These are phyloP conservation scores for Vitis rotundifolia DNA, from an alignment of 164 flowering plant genomes.

Conservation along the genomic window DNA sequence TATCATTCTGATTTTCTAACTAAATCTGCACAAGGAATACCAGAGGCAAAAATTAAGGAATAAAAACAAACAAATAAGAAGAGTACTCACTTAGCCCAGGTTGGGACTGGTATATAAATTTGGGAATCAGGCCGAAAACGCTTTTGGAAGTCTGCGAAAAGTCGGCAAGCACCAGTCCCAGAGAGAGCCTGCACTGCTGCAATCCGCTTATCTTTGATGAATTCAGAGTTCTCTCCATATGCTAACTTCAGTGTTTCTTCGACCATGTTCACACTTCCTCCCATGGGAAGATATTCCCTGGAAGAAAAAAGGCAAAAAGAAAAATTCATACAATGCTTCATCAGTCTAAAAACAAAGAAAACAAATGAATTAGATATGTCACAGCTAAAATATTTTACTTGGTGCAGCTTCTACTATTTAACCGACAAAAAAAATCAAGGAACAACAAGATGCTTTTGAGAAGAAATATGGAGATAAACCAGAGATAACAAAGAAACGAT, in stretches of 20 bases:
- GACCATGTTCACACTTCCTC: slow-evolving; percentile 85
- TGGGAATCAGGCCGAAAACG: slow-evolving; percentile 89
- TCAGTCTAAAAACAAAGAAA: neutral
- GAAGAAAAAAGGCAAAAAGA: neutral
- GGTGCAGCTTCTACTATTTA: no score
- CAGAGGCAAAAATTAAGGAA: neutral
- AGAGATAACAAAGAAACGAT: no score
- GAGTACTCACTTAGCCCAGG: slow-evolving; percentile 87
- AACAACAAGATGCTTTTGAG: no score
- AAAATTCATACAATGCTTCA: neutral
- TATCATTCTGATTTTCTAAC: neutral
- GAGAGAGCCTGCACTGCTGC: slow-evolving; percentile 95
- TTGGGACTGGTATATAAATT: slow-evolving; percentile 92
- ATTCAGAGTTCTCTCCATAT: slow-evolving; percentile 86
- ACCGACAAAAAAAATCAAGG: no score
- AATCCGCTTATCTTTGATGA: slow-evolving; percentile 75
- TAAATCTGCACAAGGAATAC: neutral
- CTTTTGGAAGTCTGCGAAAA: slow-evolving; percentile 94
- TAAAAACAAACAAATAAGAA: neutral
- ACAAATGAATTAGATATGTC: neutral
- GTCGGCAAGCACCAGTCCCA: slow-evolving; percentile 97
- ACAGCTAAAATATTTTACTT: no score
- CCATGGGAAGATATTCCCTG: slow-evolving; percentile 99
- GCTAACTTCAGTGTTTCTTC: slow-evolving; percentile 91
- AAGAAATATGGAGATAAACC: no score